Evolutionary conservation across 495 filamentous ascomycete species (phyloP), one percentile per base, ranked within the genome.

Genomic region (Tuber aestivum): DNA sequence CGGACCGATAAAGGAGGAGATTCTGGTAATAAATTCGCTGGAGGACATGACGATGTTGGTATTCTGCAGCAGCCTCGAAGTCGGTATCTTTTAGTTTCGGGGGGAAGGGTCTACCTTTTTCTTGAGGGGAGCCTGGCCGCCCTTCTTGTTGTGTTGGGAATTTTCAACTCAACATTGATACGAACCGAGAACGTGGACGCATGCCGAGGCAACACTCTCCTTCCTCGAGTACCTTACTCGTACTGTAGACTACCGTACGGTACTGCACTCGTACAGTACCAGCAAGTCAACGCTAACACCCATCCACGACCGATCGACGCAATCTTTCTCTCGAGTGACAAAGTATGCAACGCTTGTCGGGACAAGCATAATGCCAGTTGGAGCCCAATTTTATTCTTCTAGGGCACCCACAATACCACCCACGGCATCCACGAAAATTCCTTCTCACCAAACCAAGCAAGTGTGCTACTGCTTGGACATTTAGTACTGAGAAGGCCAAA

Each of bases 1-100:
- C 6, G 75, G 79, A 27, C 78, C 79, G 2, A 79, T 61, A 41
- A 70, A 50, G 41, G 77, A 75, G 42, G 78, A 75, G n/a, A 79
- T 79, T 6, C 35, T 73, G 35, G 72, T 70, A 35, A 76, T 38
- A 40, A 32, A 78, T 42, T 79, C 73, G 61, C 75, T 42, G 68
- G 56, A 56, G 56, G 76, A 79, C 32, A 72, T 50, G 76, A 79
- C 79, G 32, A 69, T 65, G 20, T 20, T 38, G 18, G 68, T 18
- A 14, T 65, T 72, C 32, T 6, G 14, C 56, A 32, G 56, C 27
- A 35, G 8, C 56, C 56, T 65, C 27, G 27, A 65, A 18, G 27
- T 65, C 27, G 27, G 56, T 65, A 27, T 65, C 35, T 16, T 12
- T 2, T 35, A 14, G 56, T 65, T 35, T 65, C 27, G 56, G 56